Evolutionary conservation across 2,329 filamentous ascomycete species (phyloP), one percentile per base, ranked within the genome.

Genomic region (Didymella segeticola): DNA sequence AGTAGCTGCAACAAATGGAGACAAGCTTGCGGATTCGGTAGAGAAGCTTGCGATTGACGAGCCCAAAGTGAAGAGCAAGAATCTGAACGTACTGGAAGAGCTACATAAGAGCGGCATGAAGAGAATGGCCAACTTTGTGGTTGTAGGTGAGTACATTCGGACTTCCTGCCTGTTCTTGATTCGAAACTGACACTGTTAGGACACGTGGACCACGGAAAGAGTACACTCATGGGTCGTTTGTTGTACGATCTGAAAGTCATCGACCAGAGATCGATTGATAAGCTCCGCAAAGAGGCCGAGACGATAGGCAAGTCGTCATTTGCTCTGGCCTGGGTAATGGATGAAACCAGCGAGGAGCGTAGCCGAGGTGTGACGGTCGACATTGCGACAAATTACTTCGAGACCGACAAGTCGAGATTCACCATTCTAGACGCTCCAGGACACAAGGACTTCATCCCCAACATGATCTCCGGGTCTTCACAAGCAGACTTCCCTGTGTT

Each of bases 171-270:
- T 11, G 11, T 22, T 4, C 5, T 5, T 11, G 20, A 20, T 17
- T 22, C n/a, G n/a, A 20, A 26, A 19, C 46, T 60, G 36, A 62
- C 46, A 11, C 43, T 4, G 53, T 12, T 8, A 91, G 92, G 95
- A 12, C 95, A 99, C 72, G 95, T 99, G 49, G 95, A 99, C 74
- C 93, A 96, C 46, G 95, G 95, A 46, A 99, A 99, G 76, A 97
- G 92, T 72, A 99, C 95, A 5, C 82, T 99, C 30, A 98, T 99
- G 93, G 95, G 93, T 0, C 87, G 95, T n/a, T 76, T 99, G 23
- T 79, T 99, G 5, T 87, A 93, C 34, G 95, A 99, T 65, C 83
- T 96, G 33, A 89, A 93, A 55, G 89, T 93, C 22, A 87, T 99
- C 6, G 90, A 96, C 62, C 86, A 96, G 70, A 83, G 93, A 55